These are phyloP conservation scores for Paraphaeosphaeria minitans DNA, from an alignment of 2,329 filamentous ascomycete species.

Conservation along the genomic window DNA sequence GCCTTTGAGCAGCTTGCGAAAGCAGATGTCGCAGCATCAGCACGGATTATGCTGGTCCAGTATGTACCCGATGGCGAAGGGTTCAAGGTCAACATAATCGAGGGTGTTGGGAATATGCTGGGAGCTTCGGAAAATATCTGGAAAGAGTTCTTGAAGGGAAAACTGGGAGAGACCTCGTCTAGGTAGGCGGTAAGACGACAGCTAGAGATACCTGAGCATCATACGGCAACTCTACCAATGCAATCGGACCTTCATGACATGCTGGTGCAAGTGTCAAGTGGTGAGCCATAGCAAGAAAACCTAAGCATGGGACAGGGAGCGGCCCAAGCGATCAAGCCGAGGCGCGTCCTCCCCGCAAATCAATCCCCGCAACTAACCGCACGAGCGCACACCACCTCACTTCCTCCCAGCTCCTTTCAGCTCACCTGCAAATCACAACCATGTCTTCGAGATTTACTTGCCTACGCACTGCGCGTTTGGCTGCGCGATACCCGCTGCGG, in stretches of 20 bases:
- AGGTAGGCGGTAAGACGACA: too few relatives aligned
- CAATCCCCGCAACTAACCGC: constrained; percentile 9
- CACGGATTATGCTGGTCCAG: neutral
- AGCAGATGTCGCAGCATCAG: neutral
- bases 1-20: neutral
- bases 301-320: neutral
- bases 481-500: constrained; percentile 39
- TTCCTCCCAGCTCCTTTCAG: neutral
- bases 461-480: constrained; percentile 42
- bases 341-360: constrained; percentile 11
- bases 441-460: constrained; percentile 39
- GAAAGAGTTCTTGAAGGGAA: neutral
- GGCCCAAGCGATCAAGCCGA: constrained; percentile 11
- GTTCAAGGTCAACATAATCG: neutral
- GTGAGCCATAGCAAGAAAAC: too few relatives aligned
- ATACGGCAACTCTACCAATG: too few relatives aligned
- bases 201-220: too few relatives aligned
- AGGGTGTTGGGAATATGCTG: neutral
- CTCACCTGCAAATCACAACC: constrained; percentile 9
- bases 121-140: neutral
- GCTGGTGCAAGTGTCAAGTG: too few relatives aligned
- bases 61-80: neutral
- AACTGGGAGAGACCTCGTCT: neutral
- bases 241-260: too few relatives aligned
- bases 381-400: constrained; percentile 7